Conservation (phyloP, 106 monocot species). For the Xerophyta viscosa region DNA sequence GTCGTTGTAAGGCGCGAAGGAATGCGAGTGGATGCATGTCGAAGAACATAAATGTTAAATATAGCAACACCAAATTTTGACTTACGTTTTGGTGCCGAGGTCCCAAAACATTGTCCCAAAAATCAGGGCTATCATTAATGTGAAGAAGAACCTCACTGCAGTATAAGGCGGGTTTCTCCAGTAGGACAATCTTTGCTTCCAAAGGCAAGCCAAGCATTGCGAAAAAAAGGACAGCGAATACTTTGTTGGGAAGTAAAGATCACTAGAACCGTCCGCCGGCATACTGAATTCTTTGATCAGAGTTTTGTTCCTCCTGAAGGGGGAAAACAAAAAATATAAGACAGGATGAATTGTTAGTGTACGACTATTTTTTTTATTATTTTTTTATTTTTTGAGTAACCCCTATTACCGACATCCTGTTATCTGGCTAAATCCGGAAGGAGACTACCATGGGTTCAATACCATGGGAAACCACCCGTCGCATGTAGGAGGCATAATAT, state of each 20-base stretch:
- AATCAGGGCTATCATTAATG: conserved; percentile 19
- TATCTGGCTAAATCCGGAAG: too few relatives aligned
- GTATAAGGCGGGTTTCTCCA: conserved; percentile 40
- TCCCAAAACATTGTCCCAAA: conserved; percentile 43
- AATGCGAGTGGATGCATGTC: too few relatives aligned
- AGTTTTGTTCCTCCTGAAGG: conserved; percentile 27
- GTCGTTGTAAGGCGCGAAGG: too few relatives aligned
- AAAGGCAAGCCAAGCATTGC: conserved; percentile 31
- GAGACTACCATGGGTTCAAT: too few relatives aligned
- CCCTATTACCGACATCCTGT: too few relatives aligned
- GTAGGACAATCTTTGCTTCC: conserved; percentile 34
- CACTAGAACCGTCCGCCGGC: conserved; percentile 22
- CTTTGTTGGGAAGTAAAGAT: conserved; percentile 24
- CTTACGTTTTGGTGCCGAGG: conserved; percentile 26
- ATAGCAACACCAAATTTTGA: too few relatives aligned
- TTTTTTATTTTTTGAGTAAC: too few relatives aligned
- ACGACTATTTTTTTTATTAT: too few relatives aligned
- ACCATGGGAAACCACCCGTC: too few relatives aligned
- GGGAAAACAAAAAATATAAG: not conserved
- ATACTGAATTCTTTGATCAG: conserved; percentile 25
- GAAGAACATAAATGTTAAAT: too few relatives aligned
- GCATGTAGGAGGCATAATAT: too few relatives aligned
- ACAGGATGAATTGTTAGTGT: too few relatives aligned
- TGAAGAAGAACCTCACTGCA: conserved; percentile 32
- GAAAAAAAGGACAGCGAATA: conserved; percentile 25